Percentiles rank a stretch among this genome's conserved stretches.
phyloP scores from a whole-genome alignment of 345 rosid genomes.

The Conringia planisiliqua region DNA sequence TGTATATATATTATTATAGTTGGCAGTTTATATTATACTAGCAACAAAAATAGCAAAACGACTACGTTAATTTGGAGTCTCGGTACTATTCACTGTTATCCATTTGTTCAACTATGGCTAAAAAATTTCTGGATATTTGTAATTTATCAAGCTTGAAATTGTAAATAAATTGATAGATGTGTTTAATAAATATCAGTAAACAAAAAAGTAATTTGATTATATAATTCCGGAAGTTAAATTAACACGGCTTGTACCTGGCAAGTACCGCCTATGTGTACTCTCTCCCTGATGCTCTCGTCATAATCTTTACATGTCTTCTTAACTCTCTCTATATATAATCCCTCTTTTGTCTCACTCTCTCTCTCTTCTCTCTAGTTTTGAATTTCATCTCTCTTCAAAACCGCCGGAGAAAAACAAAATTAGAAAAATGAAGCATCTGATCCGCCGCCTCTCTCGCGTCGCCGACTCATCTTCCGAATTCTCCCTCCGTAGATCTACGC shows the following conservation, averaged over 20 bases:
- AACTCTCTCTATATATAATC: slow-evolving; percentile 10
- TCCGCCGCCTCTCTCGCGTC: slow-evolving; percentile 83
- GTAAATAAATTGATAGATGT: neutral
- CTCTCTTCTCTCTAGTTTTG: neutral
- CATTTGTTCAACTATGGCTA: neutral
- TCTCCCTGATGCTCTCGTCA: slow-evolving; percentile 30
- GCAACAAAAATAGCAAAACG: neutral
- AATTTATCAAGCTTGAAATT: neutral
- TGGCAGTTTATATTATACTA: neutral
- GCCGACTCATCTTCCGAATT: slow-evolving; percentile 66
- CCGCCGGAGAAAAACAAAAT: neutral
- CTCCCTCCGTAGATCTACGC: slow-evolving; percentile 50
- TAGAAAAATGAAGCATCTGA: slow-evolving; percentile 69
- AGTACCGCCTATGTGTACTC: slow-evolving; percentile 38
- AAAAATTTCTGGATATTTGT: neutral
- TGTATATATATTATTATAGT: neutral
- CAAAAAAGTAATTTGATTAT: neutral
- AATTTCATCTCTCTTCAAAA: neutral
- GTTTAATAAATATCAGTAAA: neutral
- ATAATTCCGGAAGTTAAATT: neutral
- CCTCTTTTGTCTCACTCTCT: neutral
- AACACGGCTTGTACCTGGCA: slow-evolving; percentile 39
- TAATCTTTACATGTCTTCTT: slow-evolving; percentile 36
- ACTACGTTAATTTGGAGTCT: neutral
- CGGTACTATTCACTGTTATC: neutral